Evolutionary conservation across 306 rosid species (phyloP), one percentile per base, ranked within the genome.

Genomic region (Prunus dulcis): DNA sequence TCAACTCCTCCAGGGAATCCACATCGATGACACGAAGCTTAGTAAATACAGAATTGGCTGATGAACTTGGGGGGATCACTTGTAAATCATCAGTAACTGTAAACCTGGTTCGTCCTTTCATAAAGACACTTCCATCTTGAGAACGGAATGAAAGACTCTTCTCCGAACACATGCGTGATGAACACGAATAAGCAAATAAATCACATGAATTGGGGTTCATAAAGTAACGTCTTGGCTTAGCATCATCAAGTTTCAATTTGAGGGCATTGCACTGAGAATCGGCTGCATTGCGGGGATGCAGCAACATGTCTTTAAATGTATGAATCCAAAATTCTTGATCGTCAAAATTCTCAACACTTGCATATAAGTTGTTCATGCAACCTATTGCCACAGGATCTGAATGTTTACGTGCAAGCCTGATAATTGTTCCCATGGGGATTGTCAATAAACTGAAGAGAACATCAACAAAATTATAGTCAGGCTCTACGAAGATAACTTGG

Each of bases 101-200:
- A 18, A 70, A 28, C 34, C 58, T 32, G 25, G 68, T 2, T n/a
- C 0, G 15, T 9, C 43, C 61, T 25, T 77, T 57, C 2, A 57
- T 50, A 55, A 77, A 77, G 8, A 68, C 75, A 3, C 68, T 58
- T 12, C 22, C 72, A 17, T 5, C 14, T 64, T 63, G 23, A 28
- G 19, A 12, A 62, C 4, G 20, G 18, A 1, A 5, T 1, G 64
- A 13, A 18, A 19, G 11, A 22, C 0, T 3, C 2, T 3, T 3
- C 34, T 4, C 18, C 1, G 0, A 0, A 9, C 0, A 0, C 27
- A 51, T 9, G 45, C 2, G 0, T 34, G 7, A 0, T 15, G 0
- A 13, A 9, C 12, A 0, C 2, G 3, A 2, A 3, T 28, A 28
- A 28, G 30, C 0, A 28, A 28, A 3, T 0, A 2, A 28, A 3